These are phyloP conservation scores for Metroxylon sagu DNA, from an alignment of 176 grass and related monocot species.

Conservation along the genomic window DNA sequence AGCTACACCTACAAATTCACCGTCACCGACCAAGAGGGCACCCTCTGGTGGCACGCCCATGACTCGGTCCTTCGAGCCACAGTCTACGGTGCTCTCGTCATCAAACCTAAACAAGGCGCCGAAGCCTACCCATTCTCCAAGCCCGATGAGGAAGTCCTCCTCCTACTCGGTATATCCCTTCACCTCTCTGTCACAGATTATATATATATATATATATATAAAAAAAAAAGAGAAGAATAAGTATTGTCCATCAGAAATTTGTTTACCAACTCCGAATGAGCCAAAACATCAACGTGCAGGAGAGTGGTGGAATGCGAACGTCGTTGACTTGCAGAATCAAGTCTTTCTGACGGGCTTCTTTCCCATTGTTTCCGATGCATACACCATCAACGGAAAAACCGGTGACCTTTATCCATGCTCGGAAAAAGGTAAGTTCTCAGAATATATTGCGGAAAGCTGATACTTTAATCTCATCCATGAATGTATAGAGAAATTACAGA, in stretches of 20 bases:
- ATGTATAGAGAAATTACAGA: too few relatives aligned
- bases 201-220: too few relatives aligned
- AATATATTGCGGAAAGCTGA: too few relatives aligned
- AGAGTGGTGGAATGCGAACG: constrained; percentile 69
- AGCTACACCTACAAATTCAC: constrained; percentile 50
- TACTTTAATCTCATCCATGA: too few relatives aligned
- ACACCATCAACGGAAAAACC: constrained; percentile 55
- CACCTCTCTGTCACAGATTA: too few relatives aligned
- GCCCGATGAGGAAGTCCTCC: constrained; percentile 33
- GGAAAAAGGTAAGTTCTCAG: constrained; percentile 20
- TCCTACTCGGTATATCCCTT: constrained; percentile 30
- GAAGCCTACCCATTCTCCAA: constrained; percentile 35
- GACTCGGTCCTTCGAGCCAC: constrained; percentile 39
- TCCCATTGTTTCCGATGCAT: constrained; percentile 27
- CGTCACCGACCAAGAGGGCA: constrained; percentile 60
- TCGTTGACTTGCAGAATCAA: constrained; percentile 9
- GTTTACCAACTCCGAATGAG: too few relatives aligned
- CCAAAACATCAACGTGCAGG: constrained; percentile 13
- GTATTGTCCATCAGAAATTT: too few relatives aligned
- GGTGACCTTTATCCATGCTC: constrained; percentile 40
- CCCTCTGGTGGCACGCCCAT: constrained; percentile 90
- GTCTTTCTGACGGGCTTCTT: not conserved
- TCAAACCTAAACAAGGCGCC: constrained; percentile 23
- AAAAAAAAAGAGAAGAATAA: too few relatives aligned
- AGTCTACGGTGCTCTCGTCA: constrained; percentile 47